phyloP scores from a whole-genome alignment of 139 green algal species.

The Trebouxia sp. region DNA sequence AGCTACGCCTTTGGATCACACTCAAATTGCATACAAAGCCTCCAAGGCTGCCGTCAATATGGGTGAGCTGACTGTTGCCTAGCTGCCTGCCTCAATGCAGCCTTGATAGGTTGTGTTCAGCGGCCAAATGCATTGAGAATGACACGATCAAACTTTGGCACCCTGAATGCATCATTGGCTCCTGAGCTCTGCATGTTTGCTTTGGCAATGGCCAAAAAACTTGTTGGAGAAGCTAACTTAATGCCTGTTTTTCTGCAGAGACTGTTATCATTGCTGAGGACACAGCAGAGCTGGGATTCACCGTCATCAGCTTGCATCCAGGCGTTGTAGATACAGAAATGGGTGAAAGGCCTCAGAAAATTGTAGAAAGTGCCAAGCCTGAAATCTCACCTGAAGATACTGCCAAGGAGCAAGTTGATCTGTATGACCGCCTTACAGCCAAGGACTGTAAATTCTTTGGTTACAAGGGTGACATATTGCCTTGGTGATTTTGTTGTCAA shows the following conservation, averaged over 20 bases:
- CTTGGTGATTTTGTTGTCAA: constrained; percentile 11
- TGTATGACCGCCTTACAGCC: constrained; percentile 2
- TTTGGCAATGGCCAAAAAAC: no score
- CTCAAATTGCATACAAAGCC: constrained; percentile 25
- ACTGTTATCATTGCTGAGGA: constrained; percentile 25
- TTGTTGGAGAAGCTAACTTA: not conserved
- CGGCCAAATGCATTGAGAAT: no score
- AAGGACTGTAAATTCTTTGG: constrained; percentile 23
- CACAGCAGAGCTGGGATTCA: constrained; percentile 5
- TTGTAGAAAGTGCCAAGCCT: constrained; percentile 20
- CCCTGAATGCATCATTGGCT: no score
- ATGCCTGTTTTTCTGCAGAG: not conserved
- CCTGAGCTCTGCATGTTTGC: no score
- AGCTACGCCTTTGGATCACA: constrained; percentile 13
- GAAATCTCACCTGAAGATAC: constrained; percentile 17
- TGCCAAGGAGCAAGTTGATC: constrained; percentile 3
- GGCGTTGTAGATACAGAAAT: constrained; percentile 23
- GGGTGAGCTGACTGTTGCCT: not conserved
- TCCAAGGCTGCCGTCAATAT: constrained; percentile 28
- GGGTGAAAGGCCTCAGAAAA: constrained; percentile 1
- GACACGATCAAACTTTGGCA: no score
- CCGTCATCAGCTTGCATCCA: constrained; percentile 24
- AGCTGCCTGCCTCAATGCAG: not conserved
- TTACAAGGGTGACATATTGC: constrained; percentile 24
- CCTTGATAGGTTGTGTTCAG: no score